Percentiles rank a stretch among this genome's conserved stretches.
Evolutionary conservation across 345 rosid genomes (phyloP).

Genomic region (Firmiana major): DNA sequence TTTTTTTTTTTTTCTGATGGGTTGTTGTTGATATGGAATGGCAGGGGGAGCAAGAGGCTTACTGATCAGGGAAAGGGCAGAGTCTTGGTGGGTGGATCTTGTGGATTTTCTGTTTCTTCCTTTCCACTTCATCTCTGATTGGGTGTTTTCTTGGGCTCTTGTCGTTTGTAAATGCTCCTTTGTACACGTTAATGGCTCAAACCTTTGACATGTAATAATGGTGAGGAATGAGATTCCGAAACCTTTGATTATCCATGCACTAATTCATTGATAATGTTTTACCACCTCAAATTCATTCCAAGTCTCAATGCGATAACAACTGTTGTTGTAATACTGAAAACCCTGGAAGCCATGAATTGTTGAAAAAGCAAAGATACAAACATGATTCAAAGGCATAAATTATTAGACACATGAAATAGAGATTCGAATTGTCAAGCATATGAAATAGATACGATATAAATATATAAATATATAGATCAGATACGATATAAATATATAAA

Average conservation of each 20-base stretch:
- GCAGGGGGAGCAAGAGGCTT: background rate
- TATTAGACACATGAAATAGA: too few relatives aligned
- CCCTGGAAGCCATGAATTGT: background rate
- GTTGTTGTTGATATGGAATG: background rate
- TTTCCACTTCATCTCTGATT: background rate
- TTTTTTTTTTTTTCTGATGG: background rate
- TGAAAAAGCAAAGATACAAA: too few relatives aligned
- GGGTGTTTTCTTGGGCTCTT: background rate
- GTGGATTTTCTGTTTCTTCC: background rate
- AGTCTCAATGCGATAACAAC: background rate
- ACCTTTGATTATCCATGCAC: background rate
- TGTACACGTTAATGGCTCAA: background rate
- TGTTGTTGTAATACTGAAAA: too few relatives aligned
- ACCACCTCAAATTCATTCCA: background rate
- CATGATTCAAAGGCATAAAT: too few relatives aligned
- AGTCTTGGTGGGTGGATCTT: background rate
- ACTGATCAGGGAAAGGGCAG: background rate
- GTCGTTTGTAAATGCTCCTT: background rate
- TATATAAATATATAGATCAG: too few relatives aligned
- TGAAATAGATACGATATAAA: too few relatives aligned
- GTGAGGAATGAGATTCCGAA: background rate
- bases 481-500: too few relatives aligned
- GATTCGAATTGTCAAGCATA: too few relatives aligned
- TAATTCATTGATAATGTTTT: background rate
- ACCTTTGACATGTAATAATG: background rate